Base-by-base conservation (phyloP, 495 filamentous ascomycete genomes). In the Hypoxylon intermedium region DNA sequence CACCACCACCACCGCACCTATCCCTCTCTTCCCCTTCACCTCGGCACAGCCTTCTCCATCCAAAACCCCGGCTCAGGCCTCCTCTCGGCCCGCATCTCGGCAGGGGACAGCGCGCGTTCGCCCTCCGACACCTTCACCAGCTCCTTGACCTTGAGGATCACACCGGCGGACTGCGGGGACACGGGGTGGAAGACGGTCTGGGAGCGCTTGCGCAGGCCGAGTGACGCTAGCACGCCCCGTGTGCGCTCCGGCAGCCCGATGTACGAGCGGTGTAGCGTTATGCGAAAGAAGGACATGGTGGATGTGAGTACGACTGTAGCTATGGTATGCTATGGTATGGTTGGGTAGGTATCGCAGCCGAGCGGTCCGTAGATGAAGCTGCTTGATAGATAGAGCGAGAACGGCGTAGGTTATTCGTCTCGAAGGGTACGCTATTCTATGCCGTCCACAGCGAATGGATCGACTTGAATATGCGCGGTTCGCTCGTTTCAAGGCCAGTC, bases 101-200 rank as follows among this genome's bases (percentile, higher is more conserved):
- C 76, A 69, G 87, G 86, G 15, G 85, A 87, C 69, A 92, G 71
- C n/a, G 83, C 68, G 50, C 72, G 67, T 12, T 89, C 89, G 33
- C 96, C 92, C 75, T 97, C 94, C 33, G 85, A 76, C 19, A 99
- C 93, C 9, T 83, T 80, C 5, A 99, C 89, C 53, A 99, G 80
- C 74, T 99, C 95, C 75, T 99, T 99, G 43, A 99, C 92, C 73
- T 89, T 91, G 85, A 98, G 89, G 74, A 99, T 94, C 77, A 96
- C 92, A 74, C 95, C 95, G 3, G 95, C 95, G 50, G 90, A 83
- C 58, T 92, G 86, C 13, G 85, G 82, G 21, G 85, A 84, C 51
- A 97, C 94, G 26, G 90, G 88, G 71, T 96, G 88, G 82, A 96
- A 99, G 63, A 98, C 95, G 54, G 89, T 93, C 58, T 82, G 83